Conservation (phyloP, 176 grass and related monocot species). For the Phoenix dactylifera region DNA sequence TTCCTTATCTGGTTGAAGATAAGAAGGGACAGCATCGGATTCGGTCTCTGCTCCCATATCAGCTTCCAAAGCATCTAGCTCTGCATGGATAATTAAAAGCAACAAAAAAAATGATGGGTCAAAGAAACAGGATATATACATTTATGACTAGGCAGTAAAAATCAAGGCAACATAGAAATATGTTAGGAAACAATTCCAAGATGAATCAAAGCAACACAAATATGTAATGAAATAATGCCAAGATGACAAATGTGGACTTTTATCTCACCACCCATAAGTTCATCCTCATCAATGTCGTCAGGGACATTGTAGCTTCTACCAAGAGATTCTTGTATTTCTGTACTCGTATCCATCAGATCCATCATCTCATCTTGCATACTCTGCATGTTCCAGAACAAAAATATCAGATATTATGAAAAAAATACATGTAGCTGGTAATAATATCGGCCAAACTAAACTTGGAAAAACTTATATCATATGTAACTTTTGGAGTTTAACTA, state of each 20-base stretch:
- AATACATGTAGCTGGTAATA: too few species aligned
- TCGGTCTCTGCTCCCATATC: not conserved
- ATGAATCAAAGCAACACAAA: too few species aligned
- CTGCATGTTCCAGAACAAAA: constrained; percentile 4
- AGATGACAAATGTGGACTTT: too few species aligned
- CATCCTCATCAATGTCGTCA: constrained; percentile 89
- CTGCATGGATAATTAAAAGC: too few species aligned
- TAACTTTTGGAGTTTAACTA: not conserved
- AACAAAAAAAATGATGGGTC: too few species aligned
- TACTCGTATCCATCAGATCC: constrained; percentile 90
- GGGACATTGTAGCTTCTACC: constrained; percentile 87
- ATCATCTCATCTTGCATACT: constrained; percentile 99
- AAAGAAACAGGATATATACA: too few species aligned
- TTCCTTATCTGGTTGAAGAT: constrained; percentile 18
- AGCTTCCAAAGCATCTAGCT: too few species aligned
- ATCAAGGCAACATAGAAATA: not conserved
- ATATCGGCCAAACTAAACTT: too few species aligned
- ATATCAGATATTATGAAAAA: too few species aligned
- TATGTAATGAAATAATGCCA: too few species aligned
- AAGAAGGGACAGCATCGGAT: constrained; percentile 11
- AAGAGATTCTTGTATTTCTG: constrained; percentile 88
- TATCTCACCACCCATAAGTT: constrained; percentile 82
- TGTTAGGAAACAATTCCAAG: too few species aligned
- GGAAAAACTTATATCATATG: not conserved
- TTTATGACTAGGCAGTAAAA: not conserved